Evolutionary conservation across 345 rosid species (phyloP).

Genomic region (Ceriops zippeliana): DNA sequence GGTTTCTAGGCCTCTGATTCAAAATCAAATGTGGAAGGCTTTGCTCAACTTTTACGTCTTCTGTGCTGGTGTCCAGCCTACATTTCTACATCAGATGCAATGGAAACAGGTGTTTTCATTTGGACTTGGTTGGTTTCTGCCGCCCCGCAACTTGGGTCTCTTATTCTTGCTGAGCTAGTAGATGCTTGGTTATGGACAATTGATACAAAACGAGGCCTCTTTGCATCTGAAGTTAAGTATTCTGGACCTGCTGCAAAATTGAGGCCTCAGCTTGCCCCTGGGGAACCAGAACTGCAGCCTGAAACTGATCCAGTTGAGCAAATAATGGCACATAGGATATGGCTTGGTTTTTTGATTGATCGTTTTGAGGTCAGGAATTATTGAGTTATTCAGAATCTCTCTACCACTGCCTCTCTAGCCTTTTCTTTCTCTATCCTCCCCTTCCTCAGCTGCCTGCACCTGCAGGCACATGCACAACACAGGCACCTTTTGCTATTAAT

Average conservation of each 20-base stretch:
- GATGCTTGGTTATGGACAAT: conserved; percentile 99
- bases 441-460: not conserved
- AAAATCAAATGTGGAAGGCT: conserved; percentile 81
- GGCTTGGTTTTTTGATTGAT: conserved; percentile 95
- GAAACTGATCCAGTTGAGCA: conserved; percentile 82
- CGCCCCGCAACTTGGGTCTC: conserved; percentile 89
- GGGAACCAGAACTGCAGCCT: conserved; percentile 78
- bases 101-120: conserved; percentile 95
- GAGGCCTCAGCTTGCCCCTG: conserved; percentile 92
- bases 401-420: not conserved
- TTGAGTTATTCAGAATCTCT: conserved; percentile 10
- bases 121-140: conserved; percentile 99
- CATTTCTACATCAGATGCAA: conserved; percentile 85
- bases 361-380: conserved; percentile 81
- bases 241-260: conserved; percentile 92
- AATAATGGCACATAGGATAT: conserved; percentile 90
- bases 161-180: conserved; percentile 96
- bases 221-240: conserved; percentile 78
- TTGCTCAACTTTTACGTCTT: conserved; percentile 88
- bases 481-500: no score
- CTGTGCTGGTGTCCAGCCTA: conserved; percentile 99
- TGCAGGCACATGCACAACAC: no score
- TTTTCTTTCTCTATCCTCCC: conserved; percentile 3
- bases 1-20: conserved; percentile 58
- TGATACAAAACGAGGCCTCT: conserved; percentile 92